Conservation (phyloP, 108 stramenopile species). For the Parietichytrium sp. region DNA sequence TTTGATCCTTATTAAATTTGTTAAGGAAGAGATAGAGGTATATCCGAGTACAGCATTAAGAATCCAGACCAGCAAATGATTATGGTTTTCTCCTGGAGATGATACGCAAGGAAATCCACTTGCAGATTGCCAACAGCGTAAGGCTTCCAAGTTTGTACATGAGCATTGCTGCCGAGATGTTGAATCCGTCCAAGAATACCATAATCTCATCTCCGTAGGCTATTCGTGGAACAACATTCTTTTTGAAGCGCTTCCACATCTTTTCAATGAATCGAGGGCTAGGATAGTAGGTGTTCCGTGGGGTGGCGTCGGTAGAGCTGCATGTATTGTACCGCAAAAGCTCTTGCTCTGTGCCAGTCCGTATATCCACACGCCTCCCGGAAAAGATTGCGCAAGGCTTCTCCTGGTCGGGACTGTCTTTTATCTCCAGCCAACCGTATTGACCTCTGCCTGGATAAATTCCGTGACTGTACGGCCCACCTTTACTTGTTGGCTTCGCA, state of each 20-base stretch:
- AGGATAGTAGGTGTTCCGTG: neutral
- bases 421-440: constrained; percentile 23
- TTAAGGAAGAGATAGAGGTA: no score
- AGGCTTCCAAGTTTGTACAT: no score
- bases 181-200: constrained; percentile 18
- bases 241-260: constrained; percentile 33
- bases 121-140: no score
- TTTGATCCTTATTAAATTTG: no score
- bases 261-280: constrained; percentile 6
- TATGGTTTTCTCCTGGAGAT: no score
- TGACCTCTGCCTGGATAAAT: constrained; percentile 36
- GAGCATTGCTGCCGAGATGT: no score
- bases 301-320: neutral
- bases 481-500: neutral
- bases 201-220: no score
- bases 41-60: no score
- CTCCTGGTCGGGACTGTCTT: neutral
- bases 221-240: neutral
- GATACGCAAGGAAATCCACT: no score
- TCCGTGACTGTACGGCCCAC: constrained; percentile 43
- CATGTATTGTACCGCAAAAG: neutral
- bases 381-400: neutral
- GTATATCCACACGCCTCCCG: neutral
- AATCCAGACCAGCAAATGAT: no score
- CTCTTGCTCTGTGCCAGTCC: neutral